Evolutionary conservation across 116 monocot species (phyloP).

Genomic region (Cymodocea nodosa): DNA sequence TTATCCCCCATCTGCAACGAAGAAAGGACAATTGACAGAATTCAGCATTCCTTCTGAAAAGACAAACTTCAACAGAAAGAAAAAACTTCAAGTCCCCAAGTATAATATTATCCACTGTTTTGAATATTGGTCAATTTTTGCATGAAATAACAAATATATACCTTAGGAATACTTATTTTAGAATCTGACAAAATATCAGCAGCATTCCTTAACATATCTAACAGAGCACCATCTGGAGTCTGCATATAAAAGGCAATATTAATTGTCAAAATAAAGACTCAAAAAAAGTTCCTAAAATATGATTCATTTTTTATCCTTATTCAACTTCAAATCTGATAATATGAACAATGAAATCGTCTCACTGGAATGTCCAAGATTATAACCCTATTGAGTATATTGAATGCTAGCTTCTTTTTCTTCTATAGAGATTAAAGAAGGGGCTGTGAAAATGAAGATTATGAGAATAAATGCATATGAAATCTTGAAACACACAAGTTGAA

Average conservation of each 20-base stretch:
- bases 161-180: slow-evolving; percentile 72
- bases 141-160: slow-evolving; percentile 12
- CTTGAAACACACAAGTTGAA: too few species aligned
- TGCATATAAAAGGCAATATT: slow-evolving; percentile 19
- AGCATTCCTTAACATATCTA: slow-evolving; percentile 90
- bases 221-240: slow-evolving; percentile 90
- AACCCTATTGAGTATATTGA: too few species aligned
- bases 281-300: not conserved
- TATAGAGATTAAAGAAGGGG: too few species aligned
- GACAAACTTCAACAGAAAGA: too few species aligned
- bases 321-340: not conserved
- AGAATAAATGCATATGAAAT: too few species aligned
- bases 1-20: slow-evolving; percentile 65
- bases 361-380: too few species aligned
- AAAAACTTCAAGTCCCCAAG: too few species aligned
- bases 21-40: not conserved
- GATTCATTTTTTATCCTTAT: not conserved
- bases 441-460: too few species aligned
- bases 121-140: too few species aligned
- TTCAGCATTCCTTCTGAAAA: not conserved
- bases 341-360: not conserved
- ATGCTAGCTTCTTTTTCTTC: too few species aligned
- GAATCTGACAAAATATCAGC: slow-evolving; percentile 66
- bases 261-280: not conserved
- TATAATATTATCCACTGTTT: too few species aligned